phyloP scores from a whole-genome alignment of 768 basidiomycete species.

The Tylopilus felleus region DNA sequence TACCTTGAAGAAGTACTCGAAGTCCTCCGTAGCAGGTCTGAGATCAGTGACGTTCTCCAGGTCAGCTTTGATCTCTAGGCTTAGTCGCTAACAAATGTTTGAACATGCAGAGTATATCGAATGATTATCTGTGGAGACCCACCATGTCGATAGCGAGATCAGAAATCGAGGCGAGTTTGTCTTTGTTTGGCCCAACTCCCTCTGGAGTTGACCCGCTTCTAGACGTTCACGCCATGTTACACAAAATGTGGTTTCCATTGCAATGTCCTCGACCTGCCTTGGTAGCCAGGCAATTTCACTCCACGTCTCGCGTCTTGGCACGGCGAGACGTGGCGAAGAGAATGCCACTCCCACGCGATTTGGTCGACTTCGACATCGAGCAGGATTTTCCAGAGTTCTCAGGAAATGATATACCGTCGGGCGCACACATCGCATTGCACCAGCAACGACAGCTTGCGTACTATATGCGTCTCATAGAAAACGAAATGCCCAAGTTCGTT shows the following conservation, averaged over 20 bases:
- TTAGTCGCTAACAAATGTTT: conserved; percentile 43
- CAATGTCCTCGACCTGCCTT: conserved; percentile 15
- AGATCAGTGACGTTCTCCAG: conserved; percentile 76
- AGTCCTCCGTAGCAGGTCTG: conserved; percentile 60
- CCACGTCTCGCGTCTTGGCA: conserved; percentile 17
- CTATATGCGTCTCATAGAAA: conserved; percentile 82
- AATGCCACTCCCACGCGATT: conserved; percentile 39
- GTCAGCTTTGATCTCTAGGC: conserved; percentile 72
- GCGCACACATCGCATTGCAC: conserved; percentile 68
- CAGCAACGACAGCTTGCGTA: conserved; percentile 72
- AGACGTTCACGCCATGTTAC: neutral
- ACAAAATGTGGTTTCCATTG: conserved; percentile 20
- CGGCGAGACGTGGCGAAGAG: conserved; percentile 19
- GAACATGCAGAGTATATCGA: neutral
- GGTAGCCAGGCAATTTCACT: conserved; percentile 23
- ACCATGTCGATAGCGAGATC: conserved; percentile 39
- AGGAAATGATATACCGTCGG: conserved; percentile 60
- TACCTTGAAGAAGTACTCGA: conserved; percentile 81
- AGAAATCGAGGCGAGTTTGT: conserved; percentile 17
- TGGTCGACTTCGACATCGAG: conserved; percentile 35
- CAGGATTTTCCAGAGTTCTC: conserved; percentile 31
- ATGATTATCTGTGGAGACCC: conserved; percentile 24
- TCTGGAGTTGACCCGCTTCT: neutral
- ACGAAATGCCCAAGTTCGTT: conserved; percentile 84
- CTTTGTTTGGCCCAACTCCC: conserved; percentile 20